Base-by-base conservation (phyloP, 305 asterid species). In the Fraxinus baroniana region DNA sequence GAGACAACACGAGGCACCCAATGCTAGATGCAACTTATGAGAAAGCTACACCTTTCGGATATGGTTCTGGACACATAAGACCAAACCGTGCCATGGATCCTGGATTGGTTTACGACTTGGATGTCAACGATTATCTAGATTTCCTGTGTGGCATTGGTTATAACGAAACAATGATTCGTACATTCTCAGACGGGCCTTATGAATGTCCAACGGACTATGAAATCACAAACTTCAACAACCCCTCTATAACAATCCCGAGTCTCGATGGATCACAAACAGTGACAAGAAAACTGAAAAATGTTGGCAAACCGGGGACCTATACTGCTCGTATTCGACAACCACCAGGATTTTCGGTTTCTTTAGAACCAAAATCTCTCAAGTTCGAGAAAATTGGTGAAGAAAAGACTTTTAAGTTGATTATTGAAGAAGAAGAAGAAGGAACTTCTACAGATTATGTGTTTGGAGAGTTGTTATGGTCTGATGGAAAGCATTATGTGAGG, bases 51-150 rank as follows among this genome's bases (percentile, higher is more conserved):
- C 86, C 88, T 24, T 83, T 85, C 30, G 49, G 37, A 20, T 57
- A 13, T 24, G 88, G 86, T 64, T 81, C 85, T 75, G 86, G 87
- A 74, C 82, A 74, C 46, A 75, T 84, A 4, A 33, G 64, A 22
- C 89, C 87, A 17, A 73, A 84, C 75, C 79, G 72, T 1, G 84
- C 82, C 12, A 62, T 78, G 33, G 79, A 86, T 57, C 88, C 86
- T 4, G 86, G 86, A 33, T 80, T 86, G 70, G 83, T 86, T 2
- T 86, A 86, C 17, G 89, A 86, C 36, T 83, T 86, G 39, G 70
- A n/a, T 12, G 7, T 57, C 12, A 74, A 68, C 4, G 89, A 86
- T 64, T 86, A 86, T 49, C 35, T 81, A 5, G 76, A 66, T 78
- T 84, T 84, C 74, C 73, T 86, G 18, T 86, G 87, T 41, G 80